A percentile compares a stretch with the other conserved stretches of the same genome.
Conservation (phyloP, 805 yeast genomes). For the Ogataea angusta region DNA sequence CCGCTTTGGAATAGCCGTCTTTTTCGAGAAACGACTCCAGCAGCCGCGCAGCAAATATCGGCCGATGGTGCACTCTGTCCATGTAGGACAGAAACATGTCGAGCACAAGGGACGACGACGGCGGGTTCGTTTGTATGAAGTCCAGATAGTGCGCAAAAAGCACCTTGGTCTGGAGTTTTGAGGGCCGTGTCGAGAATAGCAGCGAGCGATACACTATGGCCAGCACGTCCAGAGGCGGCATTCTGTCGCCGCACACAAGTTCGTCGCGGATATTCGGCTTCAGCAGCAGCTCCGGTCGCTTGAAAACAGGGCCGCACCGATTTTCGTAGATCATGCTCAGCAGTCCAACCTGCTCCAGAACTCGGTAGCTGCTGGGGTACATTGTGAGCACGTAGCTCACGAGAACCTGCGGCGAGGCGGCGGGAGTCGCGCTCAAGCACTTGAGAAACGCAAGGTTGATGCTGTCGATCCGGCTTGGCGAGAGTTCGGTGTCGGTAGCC, state of each 20-base stretch:
- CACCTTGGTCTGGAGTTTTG: constrained; percentile 11
- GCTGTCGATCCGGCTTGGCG: neutral
- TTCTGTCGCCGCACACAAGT: constrained; percentile 2
- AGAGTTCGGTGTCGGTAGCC: neutral
- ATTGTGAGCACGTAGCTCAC: constrained; percentile 13
- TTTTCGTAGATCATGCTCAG: constrained; percentile 15
- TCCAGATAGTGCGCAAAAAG: constrained; percentile 10
- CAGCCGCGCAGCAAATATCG: constrained; percentile 13
- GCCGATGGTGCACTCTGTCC: constrained; percentile 3
- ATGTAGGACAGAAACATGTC: constrained; percentile 19
- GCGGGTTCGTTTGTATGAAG: neutral
- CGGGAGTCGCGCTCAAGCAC: constrained; percentile 7
- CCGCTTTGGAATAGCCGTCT: neutral
- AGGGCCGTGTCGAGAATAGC: constrained; percentile 5
- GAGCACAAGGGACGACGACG: constrained; percentile 10
- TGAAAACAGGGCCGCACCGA: constrained; percentile 3
- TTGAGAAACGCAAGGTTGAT: constrained; percentile 13
- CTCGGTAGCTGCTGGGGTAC: constrained; percentile 11
- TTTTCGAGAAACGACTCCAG: constrained; percentile 3
- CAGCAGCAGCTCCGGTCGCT: constrained; percentile 7
- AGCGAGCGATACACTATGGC: constrained; percentile 9
- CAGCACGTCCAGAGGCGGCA: constrained; percentile 8
- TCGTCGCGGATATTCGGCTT: constrained; percentile 17
- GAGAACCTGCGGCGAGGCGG: constrained; percentile 10
- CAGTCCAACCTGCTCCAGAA: constrained; percentile 10